These are phyloP conservation scores for Candida sanyiensis DNA, from an alignment of 805 yeast species.

Conservation along the genomic window DNA sequence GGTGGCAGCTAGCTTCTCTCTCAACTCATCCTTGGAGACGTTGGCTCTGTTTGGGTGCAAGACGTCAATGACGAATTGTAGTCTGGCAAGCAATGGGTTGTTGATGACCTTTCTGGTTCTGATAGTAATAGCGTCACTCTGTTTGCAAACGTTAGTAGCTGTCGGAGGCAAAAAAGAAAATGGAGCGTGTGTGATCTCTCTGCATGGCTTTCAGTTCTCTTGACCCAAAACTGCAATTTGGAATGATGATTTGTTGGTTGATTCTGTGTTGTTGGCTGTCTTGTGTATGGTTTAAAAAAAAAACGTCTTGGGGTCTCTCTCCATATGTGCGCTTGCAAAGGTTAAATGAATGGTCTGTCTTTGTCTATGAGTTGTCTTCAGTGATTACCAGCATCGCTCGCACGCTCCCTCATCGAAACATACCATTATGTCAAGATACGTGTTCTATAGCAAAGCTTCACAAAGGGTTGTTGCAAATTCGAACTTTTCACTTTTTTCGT, in stretches of 20 bases:
- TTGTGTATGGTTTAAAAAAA: too few relatives aligned
- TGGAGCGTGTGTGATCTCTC: not conserved
- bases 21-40: slow-evolving; percentile 98
- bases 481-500: slow-evolving; percentile 12
- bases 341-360: too few relatives aligned
- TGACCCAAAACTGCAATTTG: too few relatives aligned
- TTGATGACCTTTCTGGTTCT: slow-evolving; percentile 98
- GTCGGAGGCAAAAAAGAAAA: not conserved
- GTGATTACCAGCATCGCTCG: not conserved
- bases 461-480: slow-evolving; percentile 4
- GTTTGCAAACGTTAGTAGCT: slow-evolving; percentile 21
- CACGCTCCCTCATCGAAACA: slow-evolving; percentile 2
- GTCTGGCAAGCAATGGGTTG: slow-evolving; percentile 98
- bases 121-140: slow-evolving; percentile 99
- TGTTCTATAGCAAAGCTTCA: slow-evolving; percentile 1
- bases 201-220: too few relatives aligned
- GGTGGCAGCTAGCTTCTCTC: slow-evolving; percentile 83
- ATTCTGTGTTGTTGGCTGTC: too few relatives aligned
- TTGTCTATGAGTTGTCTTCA: too few relatives aligned
- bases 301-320: too few relatives aligned
- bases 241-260: too few relatives aligned
- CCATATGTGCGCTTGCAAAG: too few relatives aligned
- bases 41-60: slow-evolving; percentile 99
- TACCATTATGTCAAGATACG: slow-evolving; percentile 12
- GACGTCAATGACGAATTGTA: slow-evolving; percentile 99